Base-by-base conservation (phyloP, 768 basidiomycete genomes). In the Piloderma croceum region DNA sequence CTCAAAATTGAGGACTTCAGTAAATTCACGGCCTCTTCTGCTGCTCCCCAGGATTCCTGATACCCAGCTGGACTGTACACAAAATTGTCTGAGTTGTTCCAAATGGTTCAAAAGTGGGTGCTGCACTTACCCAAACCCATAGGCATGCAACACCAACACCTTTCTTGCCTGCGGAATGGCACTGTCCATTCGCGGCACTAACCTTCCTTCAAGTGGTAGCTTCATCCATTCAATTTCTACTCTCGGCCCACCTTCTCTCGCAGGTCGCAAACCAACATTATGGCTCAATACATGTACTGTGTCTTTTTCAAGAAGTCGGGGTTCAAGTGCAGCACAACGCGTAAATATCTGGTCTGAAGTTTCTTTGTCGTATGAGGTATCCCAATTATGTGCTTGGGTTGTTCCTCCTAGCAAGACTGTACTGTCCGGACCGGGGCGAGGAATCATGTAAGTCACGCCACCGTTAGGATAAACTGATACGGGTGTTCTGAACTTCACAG, bases 371-470 rank as follows among this genome's bases (percentile, higher is more conserved):
- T 71, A 49, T 6, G 76, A 73, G 5, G 67, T 65, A 49, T 78
- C 71, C 71, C 73, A 76, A 46, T 69, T 66, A 46, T 65, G 65
- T 38, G 53, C 44, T 4, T 74, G 58, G 57, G 69, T 78, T 4
- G 73, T 79, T 1, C 82, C 82, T 9, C 82, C 82, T 11, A 79
- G 54, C 39, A 81, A 63, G 24, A 69, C 67, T 36, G 65, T 60
- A 20, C 43, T 29, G 18, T 73, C 68, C 4, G 64, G 61, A 43
- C 69, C 68, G 11, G 77, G 71, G 17, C 81, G 70, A 15, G 82
- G 79, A 48, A 84, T 83, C 48, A 83, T 70, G 57, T 84, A 83
- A 3, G 70, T 70, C 6, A 58, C 56, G n/a, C n/a, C n/a, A n/a
- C n/a, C n/a, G n/a, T n/a, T n/a, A n/a, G n/a, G n/a, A 20, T 65